Base-by-base conservation (phyloP, 208 protist genomes). In the Wallacemonas sp. region DNA sequence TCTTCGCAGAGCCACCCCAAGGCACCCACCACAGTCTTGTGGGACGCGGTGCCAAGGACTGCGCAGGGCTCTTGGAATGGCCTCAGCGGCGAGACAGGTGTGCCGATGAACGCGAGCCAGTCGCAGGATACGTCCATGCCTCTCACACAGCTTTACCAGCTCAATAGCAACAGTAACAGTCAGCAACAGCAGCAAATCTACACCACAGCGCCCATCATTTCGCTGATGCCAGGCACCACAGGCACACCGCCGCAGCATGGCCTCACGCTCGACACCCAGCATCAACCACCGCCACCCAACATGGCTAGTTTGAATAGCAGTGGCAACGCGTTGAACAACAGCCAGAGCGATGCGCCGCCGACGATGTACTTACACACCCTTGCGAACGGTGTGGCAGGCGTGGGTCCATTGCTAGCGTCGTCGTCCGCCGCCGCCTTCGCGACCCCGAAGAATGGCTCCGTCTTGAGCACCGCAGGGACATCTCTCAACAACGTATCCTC, bases 261-360 rank as follows among this genome's bases (percentile, higher is more conserved):
- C 30, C 6, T 58, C 15, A 19, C 2, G 12, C 12, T 24, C 26
- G 51, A 58, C 9, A 19, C 9, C 36, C 36, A 17, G 36, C 36
- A 41, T 41, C 36, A 41, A 14, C 36, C 9, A 41, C 36, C 36
- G 36, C 36, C 9, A 14, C 36, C 15, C 36, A 41, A 41, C 36
- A 14, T 14, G 36, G 36, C 36, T 6, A 41, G n/a, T n/a, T n/a
- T n/a, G n/a, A n/a, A n/a, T n/a, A n/a, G 17, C 19, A 49, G 9
- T 19, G 44, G 19, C 5, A 26, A 9, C 17, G 5, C 17, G 5
- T 26, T 26, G 9, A 49, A 22, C 44, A 31, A 27, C 47, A 55
- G 47, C 47, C 47, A 55, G n/a, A 55, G 14, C n/a, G 47, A 55
- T 27, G 47, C 47, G 8, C 47, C 47, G 22, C 47, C 24, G 21